A percentile compares a stretch with the other conserved stretches of the same genome.
Evolutionary conservation across 768 basidiomycete species (phyloP).

Genomic region (Lactarius indigo): DNA sequence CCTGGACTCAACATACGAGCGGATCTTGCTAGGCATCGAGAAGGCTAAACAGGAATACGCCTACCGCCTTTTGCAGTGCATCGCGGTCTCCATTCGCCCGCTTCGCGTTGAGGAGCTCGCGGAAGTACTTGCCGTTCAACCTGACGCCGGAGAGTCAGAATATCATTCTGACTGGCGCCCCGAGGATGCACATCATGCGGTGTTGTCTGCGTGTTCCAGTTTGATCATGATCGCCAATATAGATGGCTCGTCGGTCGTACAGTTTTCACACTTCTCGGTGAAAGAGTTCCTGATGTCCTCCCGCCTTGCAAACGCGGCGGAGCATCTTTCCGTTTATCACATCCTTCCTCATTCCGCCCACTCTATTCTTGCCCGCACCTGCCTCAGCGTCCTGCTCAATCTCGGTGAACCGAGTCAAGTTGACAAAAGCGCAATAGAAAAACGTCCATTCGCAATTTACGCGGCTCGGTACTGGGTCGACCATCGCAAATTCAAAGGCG

Average conservation of each 20-base stretch:
- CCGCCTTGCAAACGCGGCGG: background rate
- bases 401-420: background rate
- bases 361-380: background rate
- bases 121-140: background rate
- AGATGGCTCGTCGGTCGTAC: background rate
- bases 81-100: background rate
- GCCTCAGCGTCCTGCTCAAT: background rate
- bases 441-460: background rate
- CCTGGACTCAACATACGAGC: background rate
- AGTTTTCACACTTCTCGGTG: background rate
- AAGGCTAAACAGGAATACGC: background rate
- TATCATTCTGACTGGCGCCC: background rate
- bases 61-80: background rate
- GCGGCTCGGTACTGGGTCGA: background rate
- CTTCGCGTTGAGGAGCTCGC: background rate
- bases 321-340: background rate
- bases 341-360: background rate
- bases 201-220: background rate
- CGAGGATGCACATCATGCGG: background rate
- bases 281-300: background rate
- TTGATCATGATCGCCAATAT: background rate
- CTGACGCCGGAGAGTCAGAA: background rate
- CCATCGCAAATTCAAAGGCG: background rate
- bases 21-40: background rate
- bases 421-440: background rate